A percentile compares a stretch with the other conserved stretches of the same genome.
phyloP scores from a whole-genome alignment of 2,329 filamentous ascomycete genomes.

The Colletotrichum sp. region DNA sequence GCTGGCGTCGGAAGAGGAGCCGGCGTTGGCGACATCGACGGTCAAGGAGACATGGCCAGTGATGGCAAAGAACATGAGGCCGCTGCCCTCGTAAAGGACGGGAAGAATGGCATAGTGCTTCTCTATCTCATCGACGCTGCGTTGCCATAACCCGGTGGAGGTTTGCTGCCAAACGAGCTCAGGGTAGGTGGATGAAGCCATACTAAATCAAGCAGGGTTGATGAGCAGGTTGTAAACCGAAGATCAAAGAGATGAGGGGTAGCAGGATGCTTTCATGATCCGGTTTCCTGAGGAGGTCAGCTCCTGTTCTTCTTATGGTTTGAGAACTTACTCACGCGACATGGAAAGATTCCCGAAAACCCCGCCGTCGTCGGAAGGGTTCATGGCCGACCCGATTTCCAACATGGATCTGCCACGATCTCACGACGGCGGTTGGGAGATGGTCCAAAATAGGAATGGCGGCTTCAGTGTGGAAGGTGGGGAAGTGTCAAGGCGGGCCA shows the following conservation, averaged over 20 bases:
- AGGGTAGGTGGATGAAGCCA: background rate
- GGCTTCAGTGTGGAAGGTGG: background rate
- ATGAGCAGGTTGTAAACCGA: background rate
- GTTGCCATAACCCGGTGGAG: conserved; percentile 33
- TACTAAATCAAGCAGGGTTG: background rate
- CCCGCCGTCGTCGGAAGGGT: background rate
- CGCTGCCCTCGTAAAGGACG: conserved; percentile 37
- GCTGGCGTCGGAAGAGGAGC: background rate
- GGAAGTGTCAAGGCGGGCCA: background rate
- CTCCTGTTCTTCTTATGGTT: background rate
- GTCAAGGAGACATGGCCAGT: conserved; percentile 40
- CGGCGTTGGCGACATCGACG: conserved; percentile 11
- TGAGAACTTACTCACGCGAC: background rate
- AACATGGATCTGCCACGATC: background rate
- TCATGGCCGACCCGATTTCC: background rate
- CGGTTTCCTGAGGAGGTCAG: background rate
- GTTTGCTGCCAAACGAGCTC: conserved; percentile 29
- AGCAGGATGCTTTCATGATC: background rate
- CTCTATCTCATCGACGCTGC: conserved; percentile 45
- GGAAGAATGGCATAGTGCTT: conserved; percentile 42
- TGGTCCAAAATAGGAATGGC: background rate
- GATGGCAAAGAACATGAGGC: conserved; percentile 45
- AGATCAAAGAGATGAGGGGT: background rate
- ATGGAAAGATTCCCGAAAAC: background rate
- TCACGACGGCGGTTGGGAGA: background rate